A percentile compares a stretch with the other conserved stretches of the same genome.
These are phyloP conservation scores for Neoscytalidium dimidiatum DNA, from an alignment of 2,329 filamentous ascomycete genomes.

Conservation along the genomic window DNA sequence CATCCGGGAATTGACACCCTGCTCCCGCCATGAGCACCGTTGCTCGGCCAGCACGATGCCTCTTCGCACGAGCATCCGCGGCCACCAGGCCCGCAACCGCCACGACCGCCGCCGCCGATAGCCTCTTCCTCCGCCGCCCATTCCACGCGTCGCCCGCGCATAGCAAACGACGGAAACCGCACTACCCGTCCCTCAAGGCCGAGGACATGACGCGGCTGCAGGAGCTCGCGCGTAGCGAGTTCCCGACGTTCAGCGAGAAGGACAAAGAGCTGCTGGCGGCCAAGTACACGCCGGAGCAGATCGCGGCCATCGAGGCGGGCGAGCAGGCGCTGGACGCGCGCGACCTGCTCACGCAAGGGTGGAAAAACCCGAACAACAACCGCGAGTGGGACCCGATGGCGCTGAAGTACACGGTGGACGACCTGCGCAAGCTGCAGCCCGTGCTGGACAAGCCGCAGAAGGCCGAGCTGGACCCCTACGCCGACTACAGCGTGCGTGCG, in stretches of 20 bases:
- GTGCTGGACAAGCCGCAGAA: slow-evolving; percentile 62
- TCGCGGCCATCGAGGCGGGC: slow-evolving; percentile 77
- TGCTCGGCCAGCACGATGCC: slow-evolving; percentile 44
- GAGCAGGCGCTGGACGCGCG: slow-evolving; percentile 73
- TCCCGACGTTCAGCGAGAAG: slow-evolving; percentile 66
- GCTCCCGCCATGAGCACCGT: slow-evolving; percentile 41
- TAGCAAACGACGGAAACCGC: slow-evolving; percentile 37
- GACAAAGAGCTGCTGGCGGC: slow-evolving; percentile 64
- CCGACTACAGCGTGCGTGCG: slow-evolving; percentile 29
- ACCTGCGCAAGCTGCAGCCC: slow-evolving; percentile 76
- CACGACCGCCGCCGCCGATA: slow-evolving; percentile 20
- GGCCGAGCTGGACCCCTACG: slow-evolving; percentile 13
- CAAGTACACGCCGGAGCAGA: slow-evolving; percentile 78
- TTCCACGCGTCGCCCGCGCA: slow-evolving; percentile 42
- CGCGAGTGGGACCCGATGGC: slow-evolving; percentile 68
- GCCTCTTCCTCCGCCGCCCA: slow-evolving; percentile 36
- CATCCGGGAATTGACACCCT: slow-evolving; percentile 11
- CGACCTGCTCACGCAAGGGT: slow-evolving; percentile 73
- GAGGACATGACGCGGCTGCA: slow-evolving; percentile 31
- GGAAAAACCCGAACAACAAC: slow-evolving; percentile 53
- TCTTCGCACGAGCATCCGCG: slow-evolving; percentile 36
- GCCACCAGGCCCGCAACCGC: slow-evolving; percentile 29
- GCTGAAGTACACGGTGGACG: slow-evolving; percentile 68
- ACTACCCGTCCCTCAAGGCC: slow-evolving; percentile 48
- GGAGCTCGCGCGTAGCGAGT: slow-evolving; percentile 34